These are phyloP conservation scores for Aaosphaeria pasadenensis DNA, from an alignment of 2,329 filamentous ascomycete genomes.

Conservation along the genomic window DNA sequence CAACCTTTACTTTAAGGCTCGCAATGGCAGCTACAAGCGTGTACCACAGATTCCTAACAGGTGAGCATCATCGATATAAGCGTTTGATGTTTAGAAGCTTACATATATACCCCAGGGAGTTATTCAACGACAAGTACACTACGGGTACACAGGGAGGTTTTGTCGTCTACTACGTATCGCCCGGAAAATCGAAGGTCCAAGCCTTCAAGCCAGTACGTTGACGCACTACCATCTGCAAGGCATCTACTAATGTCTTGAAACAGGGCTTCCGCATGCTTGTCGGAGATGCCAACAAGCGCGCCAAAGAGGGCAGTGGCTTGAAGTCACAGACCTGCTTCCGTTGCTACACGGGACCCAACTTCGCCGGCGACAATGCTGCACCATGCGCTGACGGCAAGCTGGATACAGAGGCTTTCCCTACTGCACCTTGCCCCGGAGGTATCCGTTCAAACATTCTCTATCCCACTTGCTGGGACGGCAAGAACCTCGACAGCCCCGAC, in stretches of 20 bases:
- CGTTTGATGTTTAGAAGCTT: neutral
- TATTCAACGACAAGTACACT: constrained; percentile 31
- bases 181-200: constrained; percentile 38
- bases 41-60: constrained; percentile 25
- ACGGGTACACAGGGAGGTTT: constrained; percentile 38
- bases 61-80: constrained; percentile 2
- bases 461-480: constrained; percentile 45
- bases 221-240: neutral
- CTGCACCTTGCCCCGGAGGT: constrained; percentile 17
- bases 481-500: constrained; percentile 53
- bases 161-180: constrained; percentile 49
- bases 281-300: constrained; percentile 35
- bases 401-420: constrained; percentile 17
- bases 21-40: constrained; percentile 30
- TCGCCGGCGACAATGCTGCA: constrained; percentile 40
- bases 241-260: neutral
- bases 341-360: constrained; percentile 45
- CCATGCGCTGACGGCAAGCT: constrained; percentile 22
- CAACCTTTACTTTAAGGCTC: constrained; percentile 31
- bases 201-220: constrained; percentile 37
- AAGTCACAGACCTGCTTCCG: constrained; percentile 44
- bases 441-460: constrained; percentile 27
- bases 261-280: constrained; percentile 47
- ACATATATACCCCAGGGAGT: constrained; percentile 35
- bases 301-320: constrained; percentile 7